Evolutionary conservation across 768 basidiomycete species (phyloP).

Genomic region (Collybiopsis confluens): DNA sequence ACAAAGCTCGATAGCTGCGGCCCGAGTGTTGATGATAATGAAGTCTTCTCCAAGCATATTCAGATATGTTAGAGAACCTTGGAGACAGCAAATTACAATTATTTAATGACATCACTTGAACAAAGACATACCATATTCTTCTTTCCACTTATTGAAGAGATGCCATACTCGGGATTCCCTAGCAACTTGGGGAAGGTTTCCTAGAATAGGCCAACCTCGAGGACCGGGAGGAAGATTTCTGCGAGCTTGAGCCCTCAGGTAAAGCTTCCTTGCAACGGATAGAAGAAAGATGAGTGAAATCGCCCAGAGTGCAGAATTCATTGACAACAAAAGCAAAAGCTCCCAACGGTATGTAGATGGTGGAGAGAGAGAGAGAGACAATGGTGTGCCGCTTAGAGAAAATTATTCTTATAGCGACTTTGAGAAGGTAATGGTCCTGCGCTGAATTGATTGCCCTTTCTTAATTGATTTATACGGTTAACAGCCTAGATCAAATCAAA

Average conservation of each 20-base stretch:
- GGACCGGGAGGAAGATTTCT: slow-evolving; percentile 2
- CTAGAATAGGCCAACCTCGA: background rate
- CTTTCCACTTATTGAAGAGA: background rate
- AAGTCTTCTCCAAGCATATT: background rate
- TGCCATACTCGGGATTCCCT: background rate
- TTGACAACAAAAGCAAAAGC: too few species aligned
- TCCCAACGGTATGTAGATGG: too few species aligned
- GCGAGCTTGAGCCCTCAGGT: background rate
- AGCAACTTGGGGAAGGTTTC: background rate
- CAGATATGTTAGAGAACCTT: background rate
- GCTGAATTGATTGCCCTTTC: too few species aligned
- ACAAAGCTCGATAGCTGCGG: background rate
- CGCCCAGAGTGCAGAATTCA: too few species aligned
- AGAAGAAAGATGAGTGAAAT: too few species aligned
- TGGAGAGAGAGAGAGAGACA: too few species aligned
- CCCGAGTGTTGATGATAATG: background rate
- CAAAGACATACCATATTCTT: slow-evolving; percentile 2
- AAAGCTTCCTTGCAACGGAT: too few species aligned
- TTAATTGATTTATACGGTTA: too few species aligned
- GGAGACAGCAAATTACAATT: background rate
- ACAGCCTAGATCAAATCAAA: too few species aligned
- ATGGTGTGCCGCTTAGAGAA: too few species aligned
- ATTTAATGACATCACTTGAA: background rate
- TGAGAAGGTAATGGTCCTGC: too few species aligned
- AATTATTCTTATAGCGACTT: too few species aligned